Percentiles rank a stretch among this genome's conserved stretches.
Conservation (phyloP, 352 stramenopile species). For the Phytopythium cucurbitacearum region DNA sequence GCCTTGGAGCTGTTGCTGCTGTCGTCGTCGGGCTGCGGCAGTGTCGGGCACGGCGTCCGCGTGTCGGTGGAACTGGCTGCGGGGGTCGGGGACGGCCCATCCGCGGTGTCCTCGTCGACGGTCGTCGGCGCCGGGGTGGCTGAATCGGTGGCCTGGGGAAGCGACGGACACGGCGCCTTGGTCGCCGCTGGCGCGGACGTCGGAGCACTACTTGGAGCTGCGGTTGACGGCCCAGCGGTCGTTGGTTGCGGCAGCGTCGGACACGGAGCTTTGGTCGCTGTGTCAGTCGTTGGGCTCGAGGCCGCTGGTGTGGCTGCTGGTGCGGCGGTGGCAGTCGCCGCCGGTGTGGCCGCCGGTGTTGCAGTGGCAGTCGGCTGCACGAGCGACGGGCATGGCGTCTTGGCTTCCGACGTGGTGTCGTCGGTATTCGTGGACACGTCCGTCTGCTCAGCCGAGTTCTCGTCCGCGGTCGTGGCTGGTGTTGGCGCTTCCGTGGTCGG, state of each 20-base stretch:
- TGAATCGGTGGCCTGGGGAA: conserved; percentile 19
- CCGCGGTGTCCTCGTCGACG: conserved; percentile 8
- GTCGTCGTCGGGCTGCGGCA: conserved; percentile 13
- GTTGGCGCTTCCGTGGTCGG: conserved; percentile 6
- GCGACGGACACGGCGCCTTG: conserved; percentile 6
- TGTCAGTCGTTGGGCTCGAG: not conserved
- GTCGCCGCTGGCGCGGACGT: conserved; percentile 7
- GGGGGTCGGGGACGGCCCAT: conserved; percentile 1
- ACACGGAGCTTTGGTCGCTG: conserved; percentile 2
- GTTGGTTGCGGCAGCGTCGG: not conserved
- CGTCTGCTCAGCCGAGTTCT: not conserved
- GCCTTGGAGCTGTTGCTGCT: conserved; percentile 11
- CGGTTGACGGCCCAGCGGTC: not conserved
- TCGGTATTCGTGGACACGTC: conserved; percentile 2
- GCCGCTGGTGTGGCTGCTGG: conserved; percentile 2
- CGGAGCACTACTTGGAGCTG: not conserved
- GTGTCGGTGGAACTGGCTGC: conserved; percentile 8
- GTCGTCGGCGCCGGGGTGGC: conserved; percentile 18
- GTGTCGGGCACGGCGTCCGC: conserved; percentile 21
- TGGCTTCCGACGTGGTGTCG: conserved; percentile 1
- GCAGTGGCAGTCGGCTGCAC: conserved; percentile 14
- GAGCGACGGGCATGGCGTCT: conserved; percentile 27
- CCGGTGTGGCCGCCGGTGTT: conserved; percentile 7
- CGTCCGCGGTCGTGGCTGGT: not conserved
- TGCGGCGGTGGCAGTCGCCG: conserved; percentile 1